Percentiles rank a stretch among this genome's conserved stretches.
Conservation (phyloP, 2,329 filamentous ascomycete species). For the Teratosphaeria nubilosa region DNA sequence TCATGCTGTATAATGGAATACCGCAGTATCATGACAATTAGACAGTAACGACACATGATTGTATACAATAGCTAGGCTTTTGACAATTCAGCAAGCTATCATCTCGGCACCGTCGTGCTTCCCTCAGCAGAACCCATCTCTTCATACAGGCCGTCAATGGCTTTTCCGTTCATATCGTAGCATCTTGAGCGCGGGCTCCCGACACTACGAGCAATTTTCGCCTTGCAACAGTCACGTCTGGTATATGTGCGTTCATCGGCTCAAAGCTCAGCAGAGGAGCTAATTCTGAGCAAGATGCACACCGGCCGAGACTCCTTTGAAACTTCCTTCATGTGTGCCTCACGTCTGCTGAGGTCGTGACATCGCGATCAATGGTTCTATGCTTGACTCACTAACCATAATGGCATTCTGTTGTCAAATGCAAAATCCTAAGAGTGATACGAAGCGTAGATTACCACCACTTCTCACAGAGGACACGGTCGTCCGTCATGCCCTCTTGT, state of each 20-base stretch:
- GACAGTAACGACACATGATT: neutral
- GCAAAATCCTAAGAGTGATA: neutral
- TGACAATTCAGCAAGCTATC: neutral
- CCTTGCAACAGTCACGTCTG: no score
- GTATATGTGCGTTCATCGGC: no score
- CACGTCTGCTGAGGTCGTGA: no score
- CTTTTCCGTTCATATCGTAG: no score
- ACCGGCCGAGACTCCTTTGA: no score
- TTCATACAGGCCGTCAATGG: no score
- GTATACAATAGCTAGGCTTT: neutral
- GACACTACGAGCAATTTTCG: no score
- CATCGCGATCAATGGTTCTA: no score
- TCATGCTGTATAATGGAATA: neutral
- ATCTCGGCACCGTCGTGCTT: neutral
- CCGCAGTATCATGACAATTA: neutral
- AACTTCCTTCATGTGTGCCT: no score
- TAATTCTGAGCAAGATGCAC: no score
- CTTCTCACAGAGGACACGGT: constrained; percentile 39
- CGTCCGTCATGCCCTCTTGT: constrained; percentile 28
- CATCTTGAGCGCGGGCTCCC: no score
- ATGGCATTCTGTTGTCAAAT: neutral
- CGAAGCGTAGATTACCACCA: constrained; percentile 33
- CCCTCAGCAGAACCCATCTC: neutral
- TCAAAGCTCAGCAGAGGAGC: no score
- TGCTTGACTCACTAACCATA: neutral